Evolutionary conservation across 2,329 filamentous ascomycete species (phyloP).

Genomic region (Paraphaeosphaeria minitans): DNA sequence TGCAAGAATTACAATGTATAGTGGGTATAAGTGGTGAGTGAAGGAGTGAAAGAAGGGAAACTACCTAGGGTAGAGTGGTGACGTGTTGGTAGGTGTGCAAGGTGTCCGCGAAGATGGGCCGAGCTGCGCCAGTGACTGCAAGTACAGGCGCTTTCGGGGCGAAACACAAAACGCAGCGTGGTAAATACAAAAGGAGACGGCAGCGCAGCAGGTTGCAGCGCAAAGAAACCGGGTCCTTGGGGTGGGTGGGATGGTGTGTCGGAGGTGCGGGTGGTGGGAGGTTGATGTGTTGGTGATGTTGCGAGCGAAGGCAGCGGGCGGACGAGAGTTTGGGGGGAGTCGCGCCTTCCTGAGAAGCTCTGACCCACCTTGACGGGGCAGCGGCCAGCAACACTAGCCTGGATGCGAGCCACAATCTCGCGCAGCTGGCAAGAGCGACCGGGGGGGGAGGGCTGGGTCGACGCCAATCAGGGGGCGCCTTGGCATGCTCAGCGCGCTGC

Average conservation of each 20-base stretch:
- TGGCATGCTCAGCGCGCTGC: neutral
- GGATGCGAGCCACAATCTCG: conserved; percentile 7
- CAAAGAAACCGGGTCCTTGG: conserved; percentile 25
- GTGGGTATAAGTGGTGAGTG: conserved; percentile 33
- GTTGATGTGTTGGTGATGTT: conserved; percentile 9
- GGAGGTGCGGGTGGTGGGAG: conserved; percentile 20
- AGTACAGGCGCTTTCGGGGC: conserved; percentile 23
- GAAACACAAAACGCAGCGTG: conserved; percentile 29
- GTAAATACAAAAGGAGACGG: conserved; percentile 26
- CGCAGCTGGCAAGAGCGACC: conserved; percentile 15
- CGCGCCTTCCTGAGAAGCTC: conserved; percentile 16
- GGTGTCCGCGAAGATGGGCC: conserved; percentile 40
- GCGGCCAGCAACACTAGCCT: conserved; percentile 9
- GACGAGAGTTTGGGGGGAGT: conserved; percentile 10
- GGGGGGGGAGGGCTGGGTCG: neutral
- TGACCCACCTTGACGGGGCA: conserved; percentile 15
- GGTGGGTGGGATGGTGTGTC: conserved; percentile 14
- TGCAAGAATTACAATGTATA: conserved; percentile 40
- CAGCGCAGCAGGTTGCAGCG: conserved; percentile 32
- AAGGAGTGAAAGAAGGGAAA: conserved; percentile 44
- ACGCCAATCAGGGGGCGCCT: conserved; percentile 8
- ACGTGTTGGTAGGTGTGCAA: conserved; percentile 33
- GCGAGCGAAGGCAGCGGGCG: conserved; percentile 10
- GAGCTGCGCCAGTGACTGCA: conserved; percentile 25
- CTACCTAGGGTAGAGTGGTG: conserved; percentile 31